Percentiles rank a stretch among this genome's conserved stretches.
Conservation (phyloP, 768 basidiomycete species). For the Trametes villosa region DNA sequence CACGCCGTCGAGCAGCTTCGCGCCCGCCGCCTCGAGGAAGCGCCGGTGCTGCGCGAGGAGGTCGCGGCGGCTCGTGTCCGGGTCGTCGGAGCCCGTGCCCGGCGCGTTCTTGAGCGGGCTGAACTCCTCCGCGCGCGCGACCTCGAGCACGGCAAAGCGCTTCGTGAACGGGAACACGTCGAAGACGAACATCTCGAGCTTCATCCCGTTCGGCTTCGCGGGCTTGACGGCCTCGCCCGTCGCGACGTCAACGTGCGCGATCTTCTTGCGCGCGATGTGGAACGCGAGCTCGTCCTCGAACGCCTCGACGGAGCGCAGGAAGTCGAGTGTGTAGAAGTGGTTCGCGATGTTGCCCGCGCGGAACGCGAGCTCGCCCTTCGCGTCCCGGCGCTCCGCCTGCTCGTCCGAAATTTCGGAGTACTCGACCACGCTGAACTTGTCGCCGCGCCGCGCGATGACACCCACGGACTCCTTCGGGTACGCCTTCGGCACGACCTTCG, state of each 20-base stretch:
- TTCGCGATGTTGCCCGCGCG: conserved; percentile 97
- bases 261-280: conserved; percentile 99
- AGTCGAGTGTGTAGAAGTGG: conserved; percentile 93
- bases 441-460: conserved; percentile 85
- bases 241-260: conserved; percentile 75
- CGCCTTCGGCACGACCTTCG: conserved; percentile 94
- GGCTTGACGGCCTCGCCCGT: conserved; percentile 79
- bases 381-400: conserved; percentile 78
- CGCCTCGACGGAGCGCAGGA: conserved; percentile 73
- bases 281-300: conserved; percentile 92
- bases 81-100: conserved; percentile 87
- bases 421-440: conserved; percentile 90
- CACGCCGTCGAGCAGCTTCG: conserved; percentile 66
- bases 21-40: conserved; percentile 83
- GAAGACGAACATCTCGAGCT: conserved; percentile 97
- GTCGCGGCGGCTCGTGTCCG: conserved; percentile 88
- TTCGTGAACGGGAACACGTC: conserved; percentile 96
- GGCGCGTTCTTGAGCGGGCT: conserved; percentile 98
- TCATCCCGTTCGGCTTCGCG: conserved; percentile 95
- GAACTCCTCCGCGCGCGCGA: conserved; percentile 88
- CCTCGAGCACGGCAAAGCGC: conserved; percentile 85
- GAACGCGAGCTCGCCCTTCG: conserved; percentile 82
- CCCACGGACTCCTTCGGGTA: conserved; percentile 91
- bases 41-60: conserved; percentile 85
- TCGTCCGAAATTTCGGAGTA: conserved; percentile 94